phyloP scores from a whole-genome alignment of 2,329 filamentous ascomycete genomes.

The Esteya vermicola region DNA sequence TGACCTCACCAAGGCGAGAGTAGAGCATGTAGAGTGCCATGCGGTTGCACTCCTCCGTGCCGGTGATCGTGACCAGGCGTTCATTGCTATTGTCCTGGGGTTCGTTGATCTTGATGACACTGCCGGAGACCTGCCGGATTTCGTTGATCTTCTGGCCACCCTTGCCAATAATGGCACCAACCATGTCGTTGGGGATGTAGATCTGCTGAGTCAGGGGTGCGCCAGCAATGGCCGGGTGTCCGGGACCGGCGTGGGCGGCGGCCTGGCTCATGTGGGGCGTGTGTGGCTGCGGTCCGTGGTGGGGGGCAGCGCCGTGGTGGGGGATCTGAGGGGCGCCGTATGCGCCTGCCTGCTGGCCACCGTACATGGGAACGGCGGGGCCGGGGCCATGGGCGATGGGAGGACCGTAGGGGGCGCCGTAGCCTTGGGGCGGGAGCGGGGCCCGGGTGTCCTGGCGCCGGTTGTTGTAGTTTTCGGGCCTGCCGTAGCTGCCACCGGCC shows the following conservation, averaged over 20 bases:
- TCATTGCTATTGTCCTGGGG: conserved; percentile 99
- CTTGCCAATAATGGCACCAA: conserved; percentile 97
- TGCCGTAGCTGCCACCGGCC: conserved; percentile 81
- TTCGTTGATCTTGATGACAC: conserved; percentile 99
- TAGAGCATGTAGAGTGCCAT: conserved; percentile 99
- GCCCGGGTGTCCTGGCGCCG: conserved; percentile 61
- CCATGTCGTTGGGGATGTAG: conserved; percentile 99
- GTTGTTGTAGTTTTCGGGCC: conserved; percentile 69
- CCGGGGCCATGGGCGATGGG: conserved; percentile 48
- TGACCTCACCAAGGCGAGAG: conserved; percentile 68
- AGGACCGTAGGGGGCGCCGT: conserved; percentile 62
- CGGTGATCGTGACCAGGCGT: conserved; percentile 90
- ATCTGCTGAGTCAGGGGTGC: conserved; percentile 94
- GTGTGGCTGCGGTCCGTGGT: conserved; percentile 40
- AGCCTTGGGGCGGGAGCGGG: conserved; percentile 61
- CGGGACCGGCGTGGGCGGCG: conserved; percentile 55
- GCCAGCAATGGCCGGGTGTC: conserved; percentile 49
- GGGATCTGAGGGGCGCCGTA: conserved; percentile 76
- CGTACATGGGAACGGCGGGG: conserved; percentile 54
- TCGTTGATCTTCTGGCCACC: conserved; percentile 99
- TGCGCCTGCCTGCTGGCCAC: conserved; percentile 47
- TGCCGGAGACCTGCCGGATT: conserved; percentile 90
- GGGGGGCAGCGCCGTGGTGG: conserved; percentile 45
- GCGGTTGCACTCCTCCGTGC: conserved; percentile 95
- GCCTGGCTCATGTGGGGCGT: conserved; percentile 59